Base-by-base conservation (phyloP, 495 filamentous ascomycete genomes). In the Aspergillus diversus region DNA sequence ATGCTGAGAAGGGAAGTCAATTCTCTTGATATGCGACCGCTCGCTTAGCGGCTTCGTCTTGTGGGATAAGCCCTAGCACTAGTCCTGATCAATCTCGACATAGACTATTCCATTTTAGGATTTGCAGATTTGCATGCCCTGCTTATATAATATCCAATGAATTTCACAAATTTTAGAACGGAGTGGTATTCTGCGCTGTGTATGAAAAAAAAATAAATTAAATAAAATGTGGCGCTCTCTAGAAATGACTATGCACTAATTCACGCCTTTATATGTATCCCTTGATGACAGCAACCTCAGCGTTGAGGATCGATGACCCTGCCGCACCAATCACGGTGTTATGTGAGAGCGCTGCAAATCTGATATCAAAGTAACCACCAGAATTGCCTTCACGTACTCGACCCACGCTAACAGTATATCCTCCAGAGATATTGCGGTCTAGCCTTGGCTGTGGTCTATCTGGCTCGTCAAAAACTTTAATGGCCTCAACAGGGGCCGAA, bases 301-400 rank as follows among this genome's bases (percentile, higher is more conserved):
- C 92, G 73, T 97, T 97, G 60, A 99, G 77, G 73, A 97, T 96
- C 15, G 92, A 96, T 8, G 91, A 95, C 35, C 95, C 95, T 9
- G 95, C 93, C 42, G 95, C 95, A 66, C 93, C 94, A 71, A 99
- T 93, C 48, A 99, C 88, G 49, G 93, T 94, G 72, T 95, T 96
- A 73, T 95, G 92, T 57, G 88, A 92, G 67, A 95, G 73, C 5
- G 90, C 87, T 35, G 90, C 90, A 73, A 95, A 95, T 68, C 91
- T 88, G 61, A 94, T 80, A 75, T 95, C 92, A 65, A 93, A 90
- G 46, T 92, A 87, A 31, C 88, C 90, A 64, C 86, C 89, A 64
- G 87, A 80, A 60, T 90, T 88, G 37, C 79, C 78, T 71, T 91
- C 84, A 55, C 92, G 78, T 21, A 95, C 82, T 33, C 91, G 86